Evolutionary conservation across 306 rosid genomes (phyloP), one percentile per base, ranked within the genome.

Genomic region (Malus domestica): DNA sequence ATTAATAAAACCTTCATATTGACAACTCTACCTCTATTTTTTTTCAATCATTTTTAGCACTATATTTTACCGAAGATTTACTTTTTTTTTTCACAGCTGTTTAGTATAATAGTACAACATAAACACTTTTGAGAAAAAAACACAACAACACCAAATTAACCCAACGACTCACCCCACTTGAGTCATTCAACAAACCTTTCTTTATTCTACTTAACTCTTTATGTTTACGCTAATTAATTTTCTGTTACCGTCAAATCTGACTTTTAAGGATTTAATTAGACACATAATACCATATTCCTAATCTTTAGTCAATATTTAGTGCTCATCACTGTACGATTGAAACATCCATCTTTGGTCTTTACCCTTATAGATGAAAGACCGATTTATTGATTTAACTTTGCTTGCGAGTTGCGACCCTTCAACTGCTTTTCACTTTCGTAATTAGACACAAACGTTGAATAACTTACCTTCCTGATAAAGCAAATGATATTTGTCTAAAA

Each of bases 401-500:
- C 55, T 16, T 2, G 55, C 55, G 82, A 84, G 20, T 16, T 6
- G 55, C 20, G 82, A 84, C 82, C 67, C 83, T 80, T 74, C 80
- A 73, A 80, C 82, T 86, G 40, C 80, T 76, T 58, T 58, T 77
- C 71, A 73, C 75, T 78, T 79, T 75, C 82, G 64, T 68, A 85
- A 84, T 78, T 82, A 70, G 81, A 79, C 76, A 84, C 79, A 80
- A 87, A 78, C 85, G 85, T 75, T 62, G 86, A 84, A 83, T 84
- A 83, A 80, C 86, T 70, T 74, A 82, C 88, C 89, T 66, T 68
- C 49, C 70, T 74, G 78, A 79, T 80, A 85, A 88, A 87, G 91
- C 75, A 75, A 42, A 58, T 51, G 78, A 77, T 69, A 67, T 64
- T 22, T 78, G 80, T 81, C 74, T 78, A 68, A 61, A 20, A n/a